phyloP scores from a whole-genome alignment of 768 basidiomycete species.

The Lentinula edodes region DNA sequence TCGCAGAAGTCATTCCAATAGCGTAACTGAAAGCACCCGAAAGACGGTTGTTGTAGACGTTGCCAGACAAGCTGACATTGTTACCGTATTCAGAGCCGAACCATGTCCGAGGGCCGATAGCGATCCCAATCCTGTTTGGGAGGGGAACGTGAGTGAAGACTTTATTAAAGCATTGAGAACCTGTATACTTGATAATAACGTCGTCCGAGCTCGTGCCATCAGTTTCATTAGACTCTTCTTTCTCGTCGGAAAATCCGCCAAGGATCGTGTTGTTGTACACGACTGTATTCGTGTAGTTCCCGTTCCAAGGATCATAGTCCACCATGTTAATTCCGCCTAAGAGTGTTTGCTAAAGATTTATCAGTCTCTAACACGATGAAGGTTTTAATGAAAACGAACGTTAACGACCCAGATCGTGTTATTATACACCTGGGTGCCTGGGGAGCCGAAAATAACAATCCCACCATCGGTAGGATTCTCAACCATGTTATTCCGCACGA shows the following conservation, averaged over 20 bases:
- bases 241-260: constrained; percentile 61
- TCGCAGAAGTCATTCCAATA: constrained; percentile 58
- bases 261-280: constrained; percentile 63
- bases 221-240: constrained; percentile 29
- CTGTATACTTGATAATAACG: constrained; percentile 61
- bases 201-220: constrained; percentile 53
- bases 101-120: constrained; percentile 74
- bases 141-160: constrained; percentile 5
- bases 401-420: constrained; percentile 72
- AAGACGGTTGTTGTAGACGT: constrained; percentile 51
- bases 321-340: constrained; percentile 79
- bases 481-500: constrained; percentile 65
- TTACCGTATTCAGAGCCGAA: constrained; percentile 50
- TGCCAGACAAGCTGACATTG: constrained; percentile 49
- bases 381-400: constrained; percentile 30
- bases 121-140: constrained; percentile 65
- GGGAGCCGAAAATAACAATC: constrained; percentile 73
- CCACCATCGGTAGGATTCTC: constrained; percentile 75
- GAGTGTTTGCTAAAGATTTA: constrained; percentile 46
- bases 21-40: constrained; percentile 72
- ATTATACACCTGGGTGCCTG: constrained; percentile 67
- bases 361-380: constrained; percentile 1
- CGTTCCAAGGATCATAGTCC: constrained; percentile 62
- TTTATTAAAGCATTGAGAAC: constrained; percentile 15
- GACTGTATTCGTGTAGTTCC: constrained; percentile 58